Percentiles rank a stretch among this genome's conserved stretches.
These are phyloP conservation scores for Sporothrix curviconia DNA, from an alignment of 2,329 filamentous ascomycete genomes.

Conservation along the genomic window DNA sequence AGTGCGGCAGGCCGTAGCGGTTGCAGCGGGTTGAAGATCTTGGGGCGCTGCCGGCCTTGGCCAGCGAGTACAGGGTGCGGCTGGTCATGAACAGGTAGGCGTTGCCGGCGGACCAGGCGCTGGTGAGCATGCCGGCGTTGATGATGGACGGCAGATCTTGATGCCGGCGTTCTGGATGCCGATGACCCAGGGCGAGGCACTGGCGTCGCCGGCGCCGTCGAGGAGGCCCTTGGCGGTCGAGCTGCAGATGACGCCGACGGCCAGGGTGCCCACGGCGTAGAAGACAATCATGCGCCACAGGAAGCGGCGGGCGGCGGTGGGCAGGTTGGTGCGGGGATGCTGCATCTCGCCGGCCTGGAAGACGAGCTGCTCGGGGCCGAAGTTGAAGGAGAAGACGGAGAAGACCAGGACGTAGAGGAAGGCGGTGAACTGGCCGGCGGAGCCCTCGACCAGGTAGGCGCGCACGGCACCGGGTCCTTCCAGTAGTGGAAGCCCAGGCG, in stretches of 20 bases:
- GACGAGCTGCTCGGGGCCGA: slow-evolving; percentile 15
- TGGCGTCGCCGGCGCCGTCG: background rate
- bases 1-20: slow-evolving; percentile 32
- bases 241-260: slow-evolving; percentile 72
- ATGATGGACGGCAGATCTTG: slow-evolving; percentile 45
- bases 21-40: slow-evolving; percentile 30
- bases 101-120: slow-evolving; percentile 53
- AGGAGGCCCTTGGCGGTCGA: slow-evolving; percentile 27
- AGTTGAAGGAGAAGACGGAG: slow-evolving; percentile 13
- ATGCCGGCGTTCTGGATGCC: slow-evolving; percentile 49
- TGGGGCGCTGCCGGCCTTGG: slow-evolving; percentile 34
- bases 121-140: slow-evolving; percentile 52
- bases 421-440: slow-evolving; percentile 35
- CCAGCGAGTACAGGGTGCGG: slow-evolving; percentile 34
- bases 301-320: slow-evolving; percentile 70
- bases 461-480: slow-evolving; percentile 35
- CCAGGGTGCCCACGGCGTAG: slow-evolving; percentile 66
- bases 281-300: slow-evolving; percentile 79
- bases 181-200: slow-evolving; percentile 43
- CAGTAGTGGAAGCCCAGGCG: slow-evolving; percentile 46
- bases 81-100: slow-evolving; percentile 46
- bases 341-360: slow-evolving; percentile 66
- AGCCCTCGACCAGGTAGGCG: slow-evolving; percentile 32
- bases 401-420: too few relatives aligned
- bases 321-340: slow-evolving; percentile 70